phyloP scores from a whole-genome alignment of 2,329 filamentous ascomycete genomes.

The Fusarium citri region DNA sequence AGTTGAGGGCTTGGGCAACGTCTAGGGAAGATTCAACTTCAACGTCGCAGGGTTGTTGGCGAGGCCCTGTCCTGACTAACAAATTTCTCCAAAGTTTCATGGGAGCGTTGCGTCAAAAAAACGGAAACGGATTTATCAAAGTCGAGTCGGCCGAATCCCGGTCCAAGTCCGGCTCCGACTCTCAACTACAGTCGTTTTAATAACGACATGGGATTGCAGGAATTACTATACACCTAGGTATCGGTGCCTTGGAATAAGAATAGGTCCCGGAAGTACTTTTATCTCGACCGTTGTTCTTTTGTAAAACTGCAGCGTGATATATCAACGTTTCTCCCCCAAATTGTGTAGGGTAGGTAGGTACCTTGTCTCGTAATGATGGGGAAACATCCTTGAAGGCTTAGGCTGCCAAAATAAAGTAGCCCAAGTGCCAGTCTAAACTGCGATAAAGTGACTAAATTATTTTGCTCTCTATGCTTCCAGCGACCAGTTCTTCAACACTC shows the following conservation, averaged over 20 bases:
- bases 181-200: neutral
- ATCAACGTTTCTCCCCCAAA: neutral
- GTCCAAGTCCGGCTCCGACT: conserved; percentile 1
- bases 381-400: neutral
- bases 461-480: neutral
- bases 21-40: neutral
- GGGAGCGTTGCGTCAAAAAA: conserved; percentile 16
- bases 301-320: neutral
- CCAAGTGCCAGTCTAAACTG: neutral
- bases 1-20: conserved; percentile 1
- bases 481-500: neutral
- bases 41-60: conserved; percentile 25
- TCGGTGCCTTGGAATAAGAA: neutral
- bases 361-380: too few species aligned
- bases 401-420: neutral
- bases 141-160: conserved; percentile 24
- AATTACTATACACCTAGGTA: neutral
- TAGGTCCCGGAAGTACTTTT: neutral
- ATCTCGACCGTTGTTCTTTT: neutral
- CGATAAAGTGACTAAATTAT: neutral
- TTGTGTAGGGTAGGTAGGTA: neutral
- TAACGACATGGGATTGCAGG: neutral
- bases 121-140: conserved; percentile 16
- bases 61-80: conserved; percentile 23
- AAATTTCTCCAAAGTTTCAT: conserved; percentile 29